A percentile compares a stretch with the other conserved stretches of the same genome.
Evolutionary conservation across 2,329 filamentous ascomycete genomes (phyloP).

Genomic region (Nakataea oryzae): DNA sequence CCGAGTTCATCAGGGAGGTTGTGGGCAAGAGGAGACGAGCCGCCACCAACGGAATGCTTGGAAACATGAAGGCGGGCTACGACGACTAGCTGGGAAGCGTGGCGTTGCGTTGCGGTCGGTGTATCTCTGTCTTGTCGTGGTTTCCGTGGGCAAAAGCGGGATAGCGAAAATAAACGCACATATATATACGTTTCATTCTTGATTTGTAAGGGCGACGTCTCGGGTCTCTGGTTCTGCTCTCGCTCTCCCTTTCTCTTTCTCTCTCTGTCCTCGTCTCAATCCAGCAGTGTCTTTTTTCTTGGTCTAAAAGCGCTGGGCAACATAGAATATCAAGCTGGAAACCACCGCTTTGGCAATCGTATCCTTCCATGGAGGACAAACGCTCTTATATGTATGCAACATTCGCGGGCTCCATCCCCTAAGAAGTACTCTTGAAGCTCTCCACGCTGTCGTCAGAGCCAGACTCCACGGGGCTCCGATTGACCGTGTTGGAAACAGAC

Average conservation of each 20-base stretch:
- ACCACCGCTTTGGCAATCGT: not conserved
- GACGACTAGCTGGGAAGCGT: constrained; percentile 1
- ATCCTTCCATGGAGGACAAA: not conserved
- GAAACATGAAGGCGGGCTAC: constrained; percentile 27
- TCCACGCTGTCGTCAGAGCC: not conserved
- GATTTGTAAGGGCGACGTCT: too few relatives aligned
- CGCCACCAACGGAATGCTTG: constrained; percentile 35
- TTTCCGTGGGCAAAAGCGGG: not conserved
- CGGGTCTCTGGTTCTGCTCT: too few relatives aligned
- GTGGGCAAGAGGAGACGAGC: constrained; percentile 36
- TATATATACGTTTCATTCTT: not conserved
- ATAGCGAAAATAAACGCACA: not conserved
- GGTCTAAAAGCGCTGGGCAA: not conserved
- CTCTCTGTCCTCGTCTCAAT: not conserved
- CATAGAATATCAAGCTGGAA: not conserved
- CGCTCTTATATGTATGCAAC: not conserved
- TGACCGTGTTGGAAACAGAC: not conserved
- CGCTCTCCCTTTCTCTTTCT: too few relatives aligned
- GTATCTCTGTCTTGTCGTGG: not conserved
- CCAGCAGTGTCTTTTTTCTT: not conserved
- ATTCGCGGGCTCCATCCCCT: too few relatives aligned
- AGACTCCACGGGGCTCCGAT: not conserved
- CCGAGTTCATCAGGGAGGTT: constrained; percentile 58
- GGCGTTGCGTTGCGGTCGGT: not conserved
- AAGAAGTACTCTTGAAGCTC: not conserved